Evolutionary conservation across 2,329 filamentous ascomycete species (phyloP).

Genomic region (Graphilbum ipis-grandicollis): DNA sequence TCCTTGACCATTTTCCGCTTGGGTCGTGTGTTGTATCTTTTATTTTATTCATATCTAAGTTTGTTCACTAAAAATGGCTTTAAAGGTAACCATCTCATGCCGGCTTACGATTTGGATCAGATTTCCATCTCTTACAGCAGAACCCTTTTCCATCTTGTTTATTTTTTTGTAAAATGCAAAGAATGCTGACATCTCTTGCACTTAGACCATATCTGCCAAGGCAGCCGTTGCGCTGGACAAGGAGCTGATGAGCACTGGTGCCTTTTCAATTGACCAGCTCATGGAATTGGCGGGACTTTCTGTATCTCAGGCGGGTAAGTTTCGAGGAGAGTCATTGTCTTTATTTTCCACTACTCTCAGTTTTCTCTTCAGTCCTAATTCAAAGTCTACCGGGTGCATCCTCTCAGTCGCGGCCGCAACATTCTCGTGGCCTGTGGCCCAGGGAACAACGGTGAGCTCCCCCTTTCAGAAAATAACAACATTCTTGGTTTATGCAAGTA

Average conservation of each 20-base stretch:
- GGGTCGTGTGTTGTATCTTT: too few relatives aligned
- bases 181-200: not conserved
- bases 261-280: constrained; percentile 87
- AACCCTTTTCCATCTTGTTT: too few relatives aligned
- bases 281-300: constrained; percentile 94
- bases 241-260: constrained; percentile 78
- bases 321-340: too few relatives aligned
- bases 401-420: constrained; percentile 49
- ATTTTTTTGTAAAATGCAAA: not conserved
- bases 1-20: too few relatives aligned
- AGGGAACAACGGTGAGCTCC: constrained; percentile 56
- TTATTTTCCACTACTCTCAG: not conserved
- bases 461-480: too few relatives aligned
- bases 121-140: too few relatives aligned
- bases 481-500: too few relatives aligned
- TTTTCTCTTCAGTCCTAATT: not conserved
- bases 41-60: too few relatives aligned
- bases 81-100: too few relatives aligned
- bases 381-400: constrained; percentile 70
- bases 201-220: constrained; percentile 68
- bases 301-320: constrained; percentile 68
- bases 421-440: constrained; percentile 87
- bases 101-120: too few relatives aligned
- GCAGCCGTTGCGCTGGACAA: constrained; percentile 78
- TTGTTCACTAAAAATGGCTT: too few relatives aligned